Percentiles rank a stretch among this genome's conserved stretches.
Conservation (phyloP, 148 eudicot species). For the Chenopodium album region DNA sequence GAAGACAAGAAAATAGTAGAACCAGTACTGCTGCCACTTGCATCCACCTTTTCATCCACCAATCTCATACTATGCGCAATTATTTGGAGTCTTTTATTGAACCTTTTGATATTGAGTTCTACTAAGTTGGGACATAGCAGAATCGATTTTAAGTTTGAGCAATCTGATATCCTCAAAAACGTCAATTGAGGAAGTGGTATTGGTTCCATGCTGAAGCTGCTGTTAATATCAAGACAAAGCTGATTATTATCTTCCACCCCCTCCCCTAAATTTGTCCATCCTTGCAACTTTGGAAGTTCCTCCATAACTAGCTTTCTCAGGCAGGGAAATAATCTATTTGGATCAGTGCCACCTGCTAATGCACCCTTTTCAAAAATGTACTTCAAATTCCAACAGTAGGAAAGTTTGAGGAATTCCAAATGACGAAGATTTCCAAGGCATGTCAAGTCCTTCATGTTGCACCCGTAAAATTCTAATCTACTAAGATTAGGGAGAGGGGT, state of each 20-base stretch:
- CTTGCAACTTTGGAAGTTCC: not conserved
- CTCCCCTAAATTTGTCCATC: not conserved
- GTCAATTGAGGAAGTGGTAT: not conserved
- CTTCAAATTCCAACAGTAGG: not conserved
- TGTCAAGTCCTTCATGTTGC: not conserved
- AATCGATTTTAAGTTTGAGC: not conserved
- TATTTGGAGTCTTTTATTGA: not conserved
- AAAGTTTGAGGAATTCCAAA: no score
- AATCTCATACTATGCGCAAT: not conserved
- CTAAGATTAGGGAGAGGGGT: not conserved
- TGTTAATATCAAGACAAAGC: not conserved
- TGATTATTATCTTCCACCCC: not conserved
- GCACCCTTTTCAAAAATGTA: not conserved
- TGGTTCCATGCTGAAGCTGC: not conserved
- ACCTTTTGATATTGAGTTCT: rapidly evolving
- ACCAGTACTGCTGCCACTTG: no score
- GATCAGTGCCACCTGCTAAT: not conserved
- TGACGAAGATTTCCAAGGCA: not conserved
- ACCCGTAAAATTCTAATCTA: not conserved
- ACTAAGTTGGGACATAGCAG: not conserved
- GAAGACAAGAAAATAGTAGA: no score
- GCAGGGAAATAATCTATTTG: not conserved
- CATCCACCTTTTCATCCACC: not conserved
- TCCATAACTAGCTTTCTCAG: not conserved
- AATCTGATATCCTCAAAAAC: not conserved